These are phyloP conservation scores for Diophrys sp. DNA, from an alignment of 73 alveolate species.

Conservation along the genomic window DNA sequence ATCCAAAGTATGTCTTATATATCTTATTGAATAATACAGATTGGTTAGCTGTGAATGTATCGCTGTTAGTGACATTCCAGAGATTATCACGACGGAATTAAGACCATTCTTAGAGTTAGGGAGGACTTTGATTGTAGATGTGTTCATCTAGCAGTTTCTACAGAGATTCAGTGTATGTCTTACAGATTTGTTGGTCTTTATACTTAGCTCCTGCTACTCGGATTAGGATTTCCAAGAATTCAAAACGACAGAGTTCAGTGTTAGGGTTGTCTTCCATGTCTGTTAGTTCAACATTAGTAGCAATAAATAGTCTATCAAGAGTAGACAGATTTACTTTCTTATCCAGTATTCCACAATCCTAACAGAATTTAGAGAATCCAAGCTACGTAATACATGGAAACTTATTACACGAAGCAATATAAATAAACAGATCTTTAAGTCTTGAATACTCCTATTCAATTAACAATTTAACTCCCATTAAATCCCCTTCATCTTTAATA, in stretches of 20 bases:
- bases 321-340: slow-evolving; percentile 11
- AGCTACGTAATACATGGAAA: background rate
- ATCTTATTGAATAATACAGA: slow-evolving; percentile 23
- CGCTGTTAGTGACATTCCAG: slow-evolving; percentile 51
- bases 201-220: slow-evolving; percentile 13
- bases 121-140: slow-evolving; percentile 8
- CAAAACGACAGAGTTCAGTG: slow-evolving; percentile 52
- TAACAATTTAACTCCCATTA: background rate
- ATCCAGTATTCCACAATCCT: background rate
- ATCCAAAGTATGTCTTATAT: background rate
- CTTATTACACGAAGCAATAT: background rate
- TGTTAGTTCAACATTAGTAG: slow-evolving; percentile 41
- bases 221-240: slow-evolving; percentile 34
- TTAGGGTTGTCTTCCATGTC: slow-evolving; percentile 54
- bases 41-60: slow-evolving; percentile 42
- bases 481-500: background rate
- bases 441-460: background rate
- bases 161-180: slow-evolving; percentile 1
- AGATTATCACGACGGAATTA: slow-evolving; percentile 45
- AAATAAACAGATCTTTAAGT: background rate
- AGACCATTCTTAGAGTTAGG: slow-evolving; percentile 32
- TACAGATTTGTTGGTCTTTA: background rate
- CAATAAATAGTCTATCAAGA: slow-evolving; percentile 52
- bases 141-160: slow-evolving; percentile 1
- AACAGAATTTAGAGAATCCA: background rate